Conservation (phyloP, 345 rosid genomes). For the Tarenaya hassleriana region DNA sequence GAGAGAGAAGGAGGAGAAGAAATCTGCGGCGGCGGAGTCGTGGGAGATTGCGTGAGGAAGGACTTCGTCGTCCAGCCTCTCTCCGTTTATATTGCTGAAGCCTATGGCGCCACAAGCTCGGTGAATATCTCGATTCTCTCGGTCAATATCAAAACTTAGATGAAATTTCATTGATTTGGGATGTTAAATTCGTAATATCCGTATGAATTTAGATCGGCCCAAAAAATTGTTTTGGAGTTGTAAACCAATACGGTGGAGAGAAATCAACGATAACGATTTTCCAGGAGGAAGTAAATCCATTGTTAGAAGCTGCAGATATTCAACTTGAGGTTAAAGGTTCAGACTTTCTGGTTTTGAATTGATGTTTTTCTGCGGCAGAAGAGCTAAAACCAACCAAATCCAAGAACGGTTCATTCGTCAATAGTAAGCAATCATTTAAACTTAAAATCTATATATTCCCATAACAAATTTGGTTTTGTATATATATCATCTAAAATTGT, state of each 20-base stretch:
- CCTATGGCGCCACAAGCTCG: conserved; percentile 60
- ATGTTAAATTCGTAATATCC: conserved; percentile 8
- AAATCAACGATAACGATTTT: conserved; percentile 59
- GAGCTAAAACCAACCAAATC: conserved; percentile 27
- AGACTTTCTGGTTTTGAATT: neutral
- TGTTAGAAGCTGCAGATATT: conserved; percentile 68
- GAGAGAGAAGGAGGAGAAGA: conserved; percentile 36
- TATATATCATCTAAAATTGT: neutral
- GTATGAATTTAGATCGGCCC: conserved; percentile 49
- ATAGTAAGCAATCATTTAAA: conserved; percentile 38
- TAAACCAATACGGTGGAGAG: conserved; percentile 91
- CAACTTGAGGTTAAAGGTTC: conserved; percentile 67
- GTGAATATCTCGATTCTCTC: conserved; percentile 46
- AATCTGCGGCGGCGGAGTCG: conserved; percentile 43
- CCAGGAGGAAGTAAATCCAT: conserved; percentile 61
- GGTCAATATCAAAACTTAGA: conserved; percentile 38
- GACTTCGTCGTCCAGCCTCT: conserved; percentile 69
- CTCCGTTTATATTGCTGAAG: conserved; percentile 44
- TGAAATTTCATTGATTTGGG: neutral
- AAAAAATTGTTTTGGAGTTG: conserved; percentile 56
- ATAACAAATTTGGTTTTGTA: neutral
- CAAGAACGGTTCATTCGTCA: conserved; percentile 35
- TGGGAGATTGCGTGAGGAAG: conserved; percentile 47
- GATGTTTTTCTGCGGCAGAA: conserved; percentile 24
- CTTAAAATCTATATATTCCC: neutral